Percentiles rank a stretch among this genome's conserved stretches.
phyloP scores from a whole-genome alignment of 2,329 filamentous ascomycete genomes.

The Neopestalotiopsis clavispora region DNA sequence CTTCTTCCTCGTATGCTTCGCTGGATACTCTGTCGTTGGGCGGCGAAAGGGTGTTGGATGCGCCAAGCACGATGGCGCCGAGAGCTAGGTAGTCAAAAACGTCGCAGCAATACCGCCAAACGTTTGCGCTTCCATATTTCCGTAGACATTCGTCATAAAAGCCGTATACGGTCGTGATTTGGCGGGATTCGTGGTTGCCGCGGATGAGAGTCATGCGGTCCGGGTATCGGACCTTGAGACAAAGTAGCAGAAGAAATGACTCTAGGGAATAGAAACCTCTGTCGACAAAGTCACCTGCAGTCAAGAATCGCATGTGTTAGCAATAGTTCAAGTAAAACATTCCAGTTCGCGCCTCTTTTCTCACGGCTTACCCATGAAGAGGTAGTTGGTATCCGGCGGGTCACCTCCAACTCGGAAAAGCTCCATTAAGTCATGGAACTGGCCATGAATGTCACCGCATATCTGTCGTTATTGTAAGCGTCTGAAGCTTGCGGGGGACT shows the following conservation, averaged over 20 bases:
- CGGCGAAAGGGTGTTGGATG: slow-evolving; percentile 66
- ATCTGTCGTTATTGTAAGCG: slow-evolving; percentile 57
- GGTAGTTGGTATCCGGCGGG: slow-evolving; percentile 93
- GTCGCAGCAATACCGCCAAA: slow-evolving; percentile 99
- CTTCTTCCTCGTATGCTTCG: slow-evolving; percentile 63
- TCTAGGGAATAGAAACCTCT: slow-evolving; percentile 98
- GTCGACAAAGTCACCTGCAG: slow-evolving; percentile 89
- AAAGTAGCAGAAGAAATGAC: slow-evolving; percentile 94
- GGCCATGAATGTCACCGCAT: slow-evolving; percentile 95
- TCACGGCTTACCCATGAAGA: slow-evolving; percentile 80
- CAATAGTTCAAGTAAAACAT: not conserved
- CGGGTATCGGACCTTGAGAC: slow-evolving; percentile 97
- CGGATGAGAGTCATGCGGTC: slow-evolving; percentile 97
- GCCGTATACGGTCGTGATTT: slow-evolving; percentile 98
- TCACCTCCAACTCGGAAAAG: slow-evolving; percentile 92
- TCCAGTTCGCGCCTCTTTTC: not conserved
- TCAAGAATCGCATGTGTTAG: slow-evolving; percentile 23
- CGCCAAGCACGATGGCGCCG: slow-evolving; percentile 88
- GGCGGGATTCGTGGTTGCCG: slow-evolving; percentile 97
- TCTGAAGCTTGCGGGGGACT: not conserved
- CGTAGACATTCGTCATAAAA: slow-evolving; percentile 99
- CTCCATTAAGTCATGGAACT: slow-evolving; percentile 97
- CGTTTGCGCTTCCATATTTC: slow-evolving; percentile 98
- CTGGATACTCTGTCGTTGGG: slow-evolving; percentile 51
- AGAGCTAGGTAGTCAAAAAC: slow-evolving; percentile 97